Evolutionary conservation across 2,329 filamentous ascomycete genomes (phyloP), one percentile per base, ranked within the genome.

Genomic region (Hypoxylon sp.): DNA sequence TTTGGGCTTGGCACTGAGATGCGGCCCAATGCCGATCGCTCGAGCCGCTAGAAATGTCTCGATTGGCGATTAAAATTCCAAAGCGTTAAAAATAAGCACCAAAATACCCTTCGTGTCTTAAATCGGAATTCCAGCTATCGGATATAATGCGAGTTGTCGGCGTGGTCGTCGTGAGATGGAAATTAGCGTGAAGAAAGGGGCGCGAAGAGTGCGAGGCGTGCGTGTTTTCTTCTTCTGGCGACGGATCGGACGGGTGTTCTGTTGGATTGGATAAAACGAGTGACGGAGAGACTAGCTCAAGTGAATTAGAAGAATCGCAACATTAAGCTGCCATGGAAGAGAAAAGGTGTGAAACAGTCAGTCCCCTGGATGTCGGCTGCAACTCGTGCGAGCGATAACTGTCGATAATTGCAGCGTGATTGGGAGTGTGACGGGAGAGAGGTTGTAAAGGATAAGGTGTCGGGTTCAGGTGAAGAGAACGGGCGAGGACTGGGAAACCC

Each of bases 261-360:
- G 48, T 10, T 42, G 29, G 31, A 45, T 48, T 56, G 51, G 37
- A 61, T 62, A 64, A 64, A 79, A 79, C 75, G 78, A 79, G 75
- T 75, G 78, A 76, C 71, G 69, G 64, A 70, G 77, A 79, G 78
- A 75, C 78, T 79, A 79, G 78, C 78, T 81, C 78, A 70, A 67
- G 60, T 59, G 63, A 64, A 66, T 64, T 63, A 66, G 58, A 67
- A 64, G 68, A 69, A 67, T 54, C 56, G 64, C 64, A 60, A 63
- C 62, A n/a, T 53, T 67, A 67, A 23, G 63, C 55, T 61, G 65
- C 55, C 65, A 67, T 65, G 63, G 65, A 62, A 66, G 66, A 65
- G 59, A 63, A 64, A 64, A 67, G 70, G 47, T 60, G 64, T n/a
- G 60, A 54, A 63, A 63, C 43, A 41, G 15, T 23, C 20, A 24